A percentile compares a stretch with the other conserved stretches of the same genome.
Evolutionary conservation across 2,329 filamentous ascomycete species (phyloP).

Genomic region (Paecilomyces fulvus): DNA sequence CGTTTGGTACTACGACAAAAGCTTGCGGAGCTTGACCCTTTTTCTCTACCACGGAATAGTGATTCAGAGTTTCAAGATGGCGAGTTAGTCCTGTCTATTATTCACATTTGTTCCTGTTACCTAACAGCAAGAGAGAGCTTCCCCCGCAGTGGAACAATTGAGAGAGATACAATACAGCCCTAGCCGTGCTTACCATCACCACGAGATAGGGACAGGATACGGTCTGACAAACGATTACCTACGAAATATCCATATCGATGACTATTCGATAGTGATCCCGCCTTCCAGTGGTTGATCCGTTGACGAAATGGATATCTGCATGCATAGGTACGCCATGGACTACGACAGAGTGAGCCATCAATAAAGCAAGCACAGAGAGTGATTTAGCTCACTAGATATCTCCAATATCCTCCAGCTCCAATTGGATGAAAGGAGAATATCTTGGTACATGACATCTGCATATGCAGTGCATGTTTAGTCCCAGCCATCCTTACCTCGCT

Average conservation of each 20-base stretch:
- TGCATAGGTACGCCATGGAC: neutral
- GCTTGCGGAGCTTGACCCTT: neutral
- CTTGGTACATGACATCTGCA: neutral
- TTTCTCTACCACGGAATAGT: neutral
- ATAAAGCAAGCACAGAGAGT: neutral
- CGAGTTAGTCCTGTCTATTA: neutral
- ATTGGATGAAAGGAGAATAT: neutral
- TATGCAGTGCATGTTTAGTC: neutral
- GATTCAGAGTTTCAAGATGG: neutral
- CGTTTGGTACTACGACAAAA: neutral
- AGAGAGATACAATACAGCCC: neutral
- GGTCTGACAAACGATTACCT: neutral
- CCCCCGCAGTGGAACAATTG: neutral
- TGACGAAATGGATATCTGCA: neutral
- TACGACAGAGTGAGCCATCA: neutral
- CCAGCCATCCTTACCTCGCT: neutral
- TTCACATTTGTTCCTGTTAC: neutral
- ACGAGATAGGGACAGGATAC: neutral
- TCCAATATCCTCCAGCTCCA: conserved; percentile 8
- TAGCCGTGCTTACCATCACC: neutral
- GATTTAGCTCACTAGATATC: neutral
- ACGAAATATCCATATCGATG: neutral
- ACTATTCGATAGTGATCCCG: neutral
- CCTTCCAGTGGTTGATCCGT: neutral
- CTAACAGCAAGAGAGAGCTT: neutral